Evolutionary conservation across 1,284 basidiomycete species (phyloP).

Genomic region (Rhodotorula sp.): DNA sequence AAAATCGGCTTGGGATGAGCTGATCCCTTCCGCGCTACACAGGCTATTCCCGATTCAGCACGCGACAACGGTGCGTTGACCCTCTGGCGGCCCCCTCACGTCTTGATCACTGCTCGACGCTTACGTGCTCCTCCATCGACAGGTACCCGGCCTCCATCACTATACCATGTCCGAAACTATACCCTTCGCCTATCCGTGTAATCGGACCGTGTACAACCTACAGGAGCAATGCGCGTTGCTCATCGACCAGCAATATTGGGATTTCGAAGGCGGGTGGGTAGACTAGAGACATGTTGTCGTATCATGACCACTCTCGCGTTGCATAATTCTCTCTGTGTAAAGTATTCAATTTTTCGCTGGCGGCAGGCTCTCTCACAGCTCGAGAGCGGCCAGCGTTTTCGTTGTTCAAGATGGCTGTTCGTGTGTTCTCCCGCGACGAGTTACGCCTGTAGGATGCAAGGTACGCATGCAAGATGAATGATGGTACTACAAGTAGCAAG

Average conservation of each 20-base stretch:
- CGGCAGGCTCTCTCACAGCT: no score
- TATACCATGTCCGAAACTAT: constrained; percentile 14
- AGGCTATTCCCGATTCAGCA: constrained; percentile 2
- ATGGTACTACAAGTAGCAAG: background rate
- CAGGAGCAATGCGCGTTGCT: background rate
- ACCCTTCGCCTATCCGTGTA: constrained; percentile 11
- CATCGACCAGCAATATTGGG: constrained; percentile 1
- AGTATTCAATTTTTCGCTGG: no score
- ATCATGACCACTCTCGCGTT: no score
- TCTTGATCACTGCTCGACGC: background rate
- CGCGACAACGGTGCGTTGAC: background rate
- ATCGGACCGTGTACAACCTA: constrained; percentile 1
- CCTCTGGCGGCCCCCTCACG: background rate
- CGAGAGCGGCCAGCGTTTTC: no score
- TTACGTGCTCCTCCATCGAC: background rate
- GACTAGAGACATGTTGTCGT: background rate
- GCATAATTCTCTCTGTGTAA: no score
- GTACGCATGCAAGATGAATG: background rate
- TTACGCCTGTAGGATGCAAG: no score
- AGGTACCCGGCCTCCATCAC: constrained; percentile 10
- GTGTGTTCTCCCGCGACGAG: no score
- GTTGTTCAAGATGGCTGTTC: no score
- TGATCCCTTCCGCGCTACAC: background rate
- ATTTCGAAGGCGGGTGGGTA: background rate
- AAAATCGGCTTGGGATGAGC: no score